Conservation (phyloP, 139 green algal genomes). For the Volvox reticuliferus region DNA sequence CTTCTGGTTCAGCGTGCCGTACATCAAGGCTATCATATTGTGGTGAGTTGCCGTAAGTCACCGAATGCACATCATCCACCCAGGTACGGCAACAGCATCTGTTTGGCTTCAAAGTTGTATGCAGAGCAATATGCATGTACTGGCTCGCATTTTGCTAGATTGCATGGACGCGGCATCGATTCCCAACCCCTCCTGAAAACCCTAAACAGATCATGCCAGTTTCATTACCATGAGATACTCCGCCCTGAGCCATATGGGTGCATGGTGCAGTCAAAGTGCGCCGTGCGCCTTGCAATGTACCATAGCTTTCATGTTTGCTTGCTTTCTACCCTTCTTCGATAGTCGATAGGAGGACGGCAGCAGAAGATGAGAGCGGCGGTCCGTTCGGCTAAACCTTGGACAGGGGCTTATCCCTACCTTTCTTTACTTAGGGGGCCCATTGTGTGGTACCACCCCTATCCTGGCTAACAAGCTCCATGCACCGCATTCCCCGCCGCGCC, state of each 20-base stretch:
- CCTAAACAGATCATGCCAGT: not conserved
- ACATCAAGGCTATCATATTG: conserved; percentile 24
- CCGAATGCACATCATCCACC: too few species aligned
- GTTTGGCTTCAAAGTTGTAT: not conserved
- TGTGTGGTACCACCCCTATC: not conserved
- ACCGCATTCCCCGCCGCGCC: not conserved
- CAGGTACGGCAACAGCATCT: too few species aligned
- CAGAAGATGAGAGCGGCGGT: not conserved
- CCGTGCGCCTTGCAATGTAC: too few species aligned
- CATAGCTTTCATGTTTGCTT: too few species aligned
- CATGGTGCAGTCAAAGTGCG: too few species aligned
- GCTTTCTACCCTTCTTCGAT: too few species aligned
- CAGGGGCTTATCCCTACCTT: not conserved
- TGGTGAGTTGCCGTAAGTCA: too few species aligned
- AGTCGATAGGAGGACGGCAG: not conserved
- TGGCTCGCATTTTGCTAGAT: not conserved
- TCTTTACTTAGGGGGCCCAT: not conserved
- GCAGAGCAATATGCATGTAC: not conserved
- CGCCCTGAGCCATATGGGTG: too few species aligned
- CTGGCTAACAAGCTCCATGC: not conserved
- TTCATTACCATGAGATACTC: too few species aligned
- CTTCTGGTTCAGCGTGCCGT: conserved; percentile 23
- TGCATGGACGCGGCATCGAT: not conserved
- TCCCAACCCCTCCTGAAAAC: not conserved
- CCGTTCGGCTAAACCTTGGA: not conserved